These are phyloP conservation scores for Podaxis sp. DNA, from an alignment of 768 basidiomycete genomes.

Conservation along the genomic window DNA sequence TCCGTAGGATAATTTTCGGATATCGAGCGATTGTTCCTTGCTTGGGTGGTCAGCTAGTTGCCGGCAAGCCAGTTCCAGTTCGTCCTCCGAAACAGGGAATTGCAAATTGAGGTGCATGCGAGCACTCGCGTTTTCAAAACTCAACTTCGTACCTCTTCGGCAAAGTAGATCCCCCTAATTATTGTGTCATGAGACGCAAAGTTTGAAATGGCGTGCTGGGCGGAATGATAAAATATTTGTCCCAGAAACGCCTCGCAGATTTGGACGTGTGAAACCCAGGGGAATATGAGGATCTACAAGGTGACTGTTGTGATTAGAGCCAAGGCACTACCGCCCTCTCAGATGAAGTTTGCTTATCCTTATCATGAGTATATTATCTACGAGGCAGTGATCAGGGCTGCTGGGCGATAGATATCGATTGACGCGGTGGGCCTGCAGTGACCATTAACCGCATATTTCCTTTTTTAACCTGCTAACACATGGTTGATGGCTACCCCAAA, in stretches of 20 bases:
- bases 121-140: background rate
- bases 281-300: background rate
- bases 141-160: background rate
- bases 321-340: too few species aligned
- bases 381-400: background rate
- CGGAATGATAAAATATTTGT: background rate
- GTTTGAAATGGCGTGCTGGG: background rate
- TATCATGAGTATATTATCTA: background rate
- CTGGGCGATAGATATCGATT: background rate
- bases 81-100: background rate
- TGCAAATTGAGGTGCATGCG: background rate
- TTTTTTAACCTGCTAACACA: background rate
- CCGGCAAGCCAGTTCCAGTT: background rate
- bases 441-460: background rate
- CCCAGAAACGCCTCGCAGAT: background rate
- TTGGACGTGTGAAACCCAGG: background rate
- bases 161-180: background rate
- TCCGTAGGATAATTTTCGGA: background rate
- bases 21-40: background rate
- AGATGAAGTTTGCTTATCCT: too few species aligned
- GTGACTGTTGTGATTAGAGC: background rate
- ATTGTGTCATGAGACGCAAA: background rate
- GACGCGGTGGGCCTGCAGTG: background rate
- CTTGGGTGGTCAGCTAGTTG: background rate
- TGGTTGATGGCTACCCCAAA: constrained; percentile 1